phyloP scores from a whole-genome alignment of 2,329 filamentous ascomycete genomes.

The Aureobasidium zeae region DNA sequence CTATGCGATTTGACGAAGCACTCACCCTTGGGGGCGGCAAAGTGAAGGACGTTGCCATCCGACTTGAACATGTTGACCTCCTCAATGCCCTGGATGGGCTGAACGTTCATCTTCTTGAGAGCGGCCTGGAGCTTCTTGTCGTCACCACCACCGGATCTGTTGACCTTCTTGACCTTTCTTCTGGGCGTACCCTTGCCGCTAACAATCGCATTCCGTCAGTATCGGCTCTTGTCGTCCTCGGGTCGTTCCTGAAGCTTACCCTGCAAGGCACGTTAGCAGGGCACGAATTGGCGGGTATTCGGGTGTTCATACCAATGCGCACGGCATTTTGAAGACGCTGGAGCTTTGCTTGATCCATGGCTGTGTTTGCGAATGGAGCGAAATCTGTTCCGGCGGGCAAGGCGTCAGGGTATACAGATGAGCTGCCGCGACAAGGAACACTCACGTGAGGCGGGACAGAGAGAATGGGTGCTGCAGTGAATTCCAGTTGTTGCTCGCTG shows the following conservation, averaged over 20 bases:
- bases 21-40: slow-evolving; percentile 92
- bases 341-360: slow-evolving; percentile 56
- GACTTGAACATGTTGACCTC: slow-evolving; percentile 99
- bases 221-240: neutral
- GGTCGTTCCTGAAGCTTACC: slow-evolving; percentile 24
- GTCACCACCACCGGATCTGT: slow-evolving; percentile 84
- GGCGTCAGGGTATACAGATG: neutral
- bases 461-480: neutral
- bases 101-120: slow-evolving; percentile 99
- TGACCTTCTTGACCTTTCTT: slow-evolving; percentile 96
- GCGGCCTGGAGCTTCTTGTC: slow-evolving; percentile 99
- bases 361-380: neutral
- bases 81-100: slow-evolving; percentile 98
- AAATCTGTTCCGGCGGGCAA: neutral
- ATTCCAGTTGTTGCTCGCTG: slow-evolving; percentile 6
- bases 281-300: neutral
- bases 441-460: slow-evolving; percentile 10
- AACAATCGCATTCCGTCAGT: slow-evolving; percentile 22
- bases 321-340: slow-evolving; percentile 57
- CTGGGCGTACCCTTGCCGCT: slow-evolving; percentile 97
- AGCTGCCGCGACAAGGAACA: neutral
- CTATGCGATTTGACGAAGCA: slow-evolving; percentile 19
- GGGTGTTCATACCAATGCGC: slow-evolving; percentile 55
- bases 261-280: slow-evolving; percentile 24
- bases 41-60: slow-evolving; percentile 99